Evolutionary conservation across 2,329 filamentous ascomycete genomes (phyloP).

Genomic region (Fusarium nurragi): DNA sequence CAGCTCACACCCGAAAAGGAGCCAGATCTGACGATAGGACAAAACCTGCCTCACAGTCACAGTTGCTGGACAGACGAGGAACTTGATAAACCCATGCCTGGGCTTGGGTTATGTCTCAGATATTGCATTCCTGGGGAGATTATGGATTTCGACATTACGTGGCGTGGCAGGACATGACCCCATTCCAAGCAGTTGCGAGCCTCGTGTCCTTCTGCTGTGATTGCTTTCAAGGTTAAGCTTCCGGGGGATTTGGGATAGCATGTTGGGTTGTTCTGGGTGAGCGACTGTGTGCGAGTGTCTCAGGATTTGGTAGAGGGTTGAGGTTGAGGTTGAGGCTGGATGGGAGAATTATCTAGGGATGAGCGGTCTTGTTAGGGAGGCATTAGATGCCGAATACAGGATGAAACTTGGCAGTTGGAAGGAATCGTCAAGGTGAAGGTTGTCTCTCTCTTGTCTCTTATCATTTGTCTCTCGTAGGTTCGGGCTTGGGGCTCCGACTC

Average conservation of each 20-base stretch:
- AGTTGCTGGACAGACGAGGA: background rate
- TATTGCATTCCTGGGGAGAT: slow-evolving; percentile 32
- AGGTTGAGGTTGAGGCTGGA: background rate
- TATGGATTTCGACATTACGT: slow-evolving; percentile 6
- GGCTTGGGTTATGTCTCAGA: slow-evolving; percentile 15
- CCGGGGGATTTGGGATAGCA: background rate
- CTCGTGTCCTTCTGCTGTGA: background rate
- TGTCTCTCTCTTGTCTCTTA: slow-evolving; percentile 10
- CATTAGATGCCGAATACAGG: background rate
- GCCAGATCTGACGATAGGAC: background rate
- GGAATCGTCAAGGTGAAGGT: slow-evolving; percentile 1
- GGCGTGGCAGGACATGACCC: background rate
- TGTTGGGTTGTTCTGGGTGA: background rate
- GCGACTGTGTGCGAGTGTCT: slow-evolving; percentile 2
- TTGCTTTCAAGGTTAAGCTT: slow-evolving; percentile 15
- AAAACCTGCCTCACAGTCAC: background rate
- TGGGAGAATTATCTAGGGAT: background rate
- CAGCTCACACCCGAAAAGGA: background rate
- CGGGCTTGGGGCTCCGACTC: background rate
- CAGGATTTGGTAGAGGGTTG: background rate
- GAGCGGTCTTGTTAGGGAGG: background rate
- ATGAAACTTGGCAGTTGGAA: background rate
- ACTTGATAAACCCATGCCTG: background rate
- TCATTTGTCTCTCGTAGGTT: background rate
- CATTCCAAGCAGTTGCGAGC: slow-evolving; percentile 15